These are phyloP conservation scores for Serendipita indica DNA, from an alignment of 768 basidiomycete genomes.

Conservation along the genomic window DNA sequence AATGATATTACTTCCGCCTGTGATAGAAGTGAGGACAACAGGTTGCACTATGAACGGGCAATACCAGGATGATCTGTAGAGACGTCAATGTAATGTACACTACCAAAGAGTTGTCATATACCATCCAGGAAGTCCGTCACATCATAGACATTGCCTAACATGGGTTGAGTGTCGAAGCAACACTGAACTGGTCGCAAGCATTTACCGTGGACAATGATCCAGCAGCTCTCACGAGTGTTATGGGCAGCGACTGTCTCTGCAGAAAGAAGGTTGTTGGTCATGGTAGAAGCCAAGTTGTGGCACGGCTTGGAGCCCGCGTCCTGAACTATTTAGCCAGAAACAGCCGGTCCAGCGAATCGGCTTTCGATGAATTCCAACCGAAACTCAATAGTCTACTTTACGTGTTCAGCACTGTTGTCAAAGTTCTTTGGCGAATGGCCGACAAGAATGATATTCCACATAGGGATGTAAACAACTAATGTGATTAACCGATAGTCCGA, in stretches of 20 bases:
- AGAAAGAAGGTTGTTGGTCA: slow-evolving; percentile 14
- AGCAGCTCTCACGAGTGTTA: slow-evolving; percentile 42
- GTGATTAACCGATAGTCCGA: too few relatives aligned
- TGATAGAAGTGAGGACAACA: not conserved
- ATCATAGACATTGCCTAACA: slow-evolving; percentile 55
- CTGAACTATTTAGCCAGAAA: too few relatives aligned
- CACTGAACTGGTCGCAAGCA: too few relatives aligned
- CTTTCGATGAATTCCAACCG: too few relatives aligned
- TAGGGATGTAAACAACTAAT: too few relatives aligned
- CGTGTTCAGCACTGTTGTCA: too few relatives aligned
- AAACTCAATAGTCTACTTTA: too few relatives aligned
- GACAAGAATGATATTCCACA: too few relatives aligned
- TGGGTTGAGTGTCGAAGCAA: not conserved
- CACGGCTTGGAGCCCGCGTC: too few relatives aligned
- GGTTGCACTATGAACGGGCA: not conserved
- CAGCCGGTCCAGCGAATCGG: too few relatives aligned
- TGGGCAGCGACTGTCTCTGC: slow-evolving; percentile 27
- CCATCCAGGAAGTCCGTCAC: slow-evolving; percentile 55
- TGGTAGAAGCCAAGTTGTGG: not conserved
- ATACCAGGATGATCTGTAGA: slow-evolving; percentile 47
- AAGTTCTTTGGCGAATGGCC: too few relatives aligned
- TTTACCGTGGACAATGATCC: slow-evolving; percentile 74
- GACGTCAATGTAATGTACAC: not conserved
- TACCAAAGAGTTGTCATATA: slow-evolving; percentile 29
- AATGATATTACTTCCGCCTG: slow-evolving; percentile 72